phyloP scores from a whole-genome alignment of 352 stramenopile genomes.

The Pythium insidiosum region DNA sequence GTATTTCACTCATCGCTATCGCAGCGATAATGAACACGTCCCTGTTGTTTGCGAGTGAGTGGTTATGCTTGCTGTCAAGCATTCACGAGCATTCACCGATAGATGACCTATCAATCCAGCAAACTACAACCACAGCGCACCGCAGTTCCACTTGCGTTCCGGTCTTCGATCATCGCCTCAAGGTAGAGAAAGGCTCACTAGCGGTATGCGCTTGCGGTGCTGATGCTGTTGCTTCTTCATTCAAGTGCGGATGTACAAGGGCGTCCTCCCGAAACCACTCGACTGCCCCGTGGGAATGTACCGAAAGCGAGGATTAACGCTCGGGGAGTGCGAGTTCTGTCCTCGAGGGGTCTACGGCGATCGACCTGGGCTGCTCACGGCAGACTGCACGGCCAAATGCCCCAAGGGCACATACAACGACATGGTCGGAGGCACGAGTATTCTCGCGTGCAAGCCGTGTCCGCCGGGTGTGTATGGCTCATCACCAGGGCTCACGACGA shows the following conservation, averaged over 20 bases:
- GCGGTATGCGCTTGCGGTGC: too few species aligned
- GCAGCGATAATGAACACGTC: too few species aligned
- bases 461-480: constrained; percentile 55
- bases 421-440: constrained; percentile 38
- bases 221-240: too few species aligned
- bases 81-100: too few species aligned
- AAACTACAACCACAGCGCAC: too few species aligned
- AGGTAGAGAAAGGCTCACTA: too few species aligned
- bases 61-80: too few species aligned
- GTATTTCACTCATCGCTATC: too few species aligned
- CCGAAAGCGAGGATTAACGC: constrained; percentile 30
- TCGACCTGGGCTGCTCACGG: constrained; percentile 45
- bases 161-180: too few species aligned
- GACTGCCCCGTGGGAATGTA: constrained; percentile 66
- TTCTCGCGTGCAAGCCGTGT: constrained; percentile 61
- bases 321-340: constrained; percentile 61
- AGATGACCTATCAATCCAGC: too few species aligned
- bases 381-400: constrained; percentile 58
- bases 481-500: constrained; percentile 35
- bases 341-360: constrained; percentile 69
- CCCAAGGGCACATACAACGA: constrained; percentile 70
- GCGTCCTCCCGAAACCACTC: constrained; percentile 34
- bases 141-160: too few species aligned
- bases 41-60: too few species aligned
- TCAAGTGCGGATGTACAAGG: constrained; percentile 46